Conservation (phyloP, 164 flowering plant genomes). For the Berberis vulgaris region DNA sequence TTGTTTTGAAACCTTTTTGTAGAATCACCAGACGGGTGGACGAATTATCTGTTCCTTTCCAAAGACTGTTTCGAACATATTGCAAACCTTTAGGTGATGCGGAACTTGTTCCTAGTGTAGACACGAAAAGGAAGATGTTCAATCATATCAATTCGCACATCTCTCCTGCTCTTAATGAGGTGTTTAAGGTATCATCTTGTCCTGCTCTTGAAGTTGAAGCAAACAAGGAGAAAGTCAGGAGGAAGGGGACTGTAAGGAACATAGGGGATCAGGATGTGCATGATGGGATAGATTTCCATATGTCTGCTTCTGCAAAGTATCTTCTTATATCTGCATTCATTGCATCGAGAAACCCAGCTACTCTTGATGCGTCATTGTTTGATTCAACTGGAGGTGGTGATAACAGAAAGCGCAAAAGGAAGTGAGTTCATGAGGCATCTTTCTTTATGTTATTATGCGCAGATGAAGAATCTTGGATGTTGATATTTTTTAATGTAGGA, state of each 20-base stretch:
- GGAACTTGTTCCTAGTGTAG: slow-evolving; percentile 42
- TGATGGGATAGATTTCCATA: slow-evolving; percentile 60
- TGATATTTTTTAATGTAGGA: not conserved
- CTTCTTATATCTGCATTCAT: slow-evolving; percentile 94
- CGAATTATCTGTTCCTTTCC: slow-evolving; percentile 56
- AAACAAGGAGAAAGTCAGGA: slow-evolving; percentile 22
- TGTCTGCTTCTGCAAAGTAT: slow-evolving; percentile 88
- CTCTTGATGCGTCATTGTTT: slow-evolving; percentile 90
- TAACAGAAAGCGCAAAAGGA: slow-evolving; percentile 60
- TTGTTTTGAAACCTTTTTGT: slow-evolving; percentile 62
- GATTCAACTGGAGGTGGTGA: slow-evolving; percentile 81
- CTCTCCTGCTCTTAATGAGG: slow-evolving; percentile 50
- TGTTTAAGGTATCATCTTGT: slow-evolving; percentile 37
- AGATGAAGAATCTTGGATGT: not conserved
- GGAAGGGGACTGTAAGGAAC: slow-evolving; percentile 25
- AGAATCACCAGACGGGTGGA: slow-evolving; percentile 67
- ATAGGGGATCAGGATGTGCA: slow-evolving; percentile 24
- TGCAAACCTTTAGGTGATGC: slow-evolving; percentile 63
- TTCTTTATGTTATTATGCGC: not conserved
- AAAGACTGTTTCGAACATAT: slow-evolving; percentile 49
- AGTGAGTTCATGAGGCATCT: slow-evolving; percentile 36
- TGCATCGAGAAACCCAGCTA: slow-evolving; percentile 98
- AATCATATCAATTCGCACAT: slow-evolving; percentile 57
- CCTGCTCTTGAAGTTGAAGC: slow-evolving; percentile 22
- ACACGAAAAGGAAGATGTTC: slow-evolving; percentile 62